Base-by-base conservation (phyloP, 805 yeast species). In the Suhomyces vadensis region DNA sequence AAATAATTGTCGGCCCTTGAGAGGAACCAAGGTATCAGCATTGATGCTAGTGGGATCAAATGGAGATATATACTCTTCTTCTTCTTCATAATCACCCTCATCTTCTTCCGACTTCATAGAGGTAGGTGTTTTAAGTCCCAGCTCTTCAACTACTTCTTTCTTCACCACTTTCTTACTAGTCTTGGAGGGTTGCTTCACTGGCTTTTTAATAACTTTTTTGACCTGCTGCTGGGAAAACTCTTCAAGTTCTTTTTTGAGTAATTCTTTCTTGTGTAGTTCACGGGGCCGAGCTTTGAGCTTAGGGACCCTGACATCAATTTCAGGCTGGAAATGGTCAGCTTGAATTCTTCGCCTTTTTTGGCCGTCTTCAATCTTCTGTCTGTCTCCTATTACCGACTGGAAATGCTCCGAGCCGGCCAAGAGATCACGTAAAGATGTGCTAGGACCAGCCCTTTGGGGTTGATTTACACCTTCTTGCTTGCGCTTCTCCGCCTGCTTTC, bases 381-480 rank as follows among this genome's bases (percentile, higher is more conserved):
- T 60, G 43, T 71, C 64, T 11, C 75, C 76, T 2, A 65, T 60
- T n/a, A 71, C 63, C 20, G 69, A 62, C 49, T 71, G 74, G 41
- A 71, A 71, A 54, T 69, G 67, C 21, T 56, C 58, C 1, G 71
- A 61, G 7, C 63, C 67, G 14, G 58, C 64, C 41, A 48, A 41
- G 26, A 48, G 45, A 29, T 19, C 36, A 3, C 37, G 31, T 21
- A 27, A 11, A 3, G 16, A 10, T 9, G 36, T 13, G 26, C 11
- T 37, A 10, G 27, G 19, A 4, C 23, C 19, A 6, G n/a, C 19
- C 21, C 13, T 38, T 5, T 20, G 10, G 6, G 33, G n/a, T 11
- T 17, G 19, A 17, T 13, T 4, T 5, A n/a, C 5, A 25, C 35
- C 40, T 3, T 38, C 10, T 2, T 3, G 13, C 10, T 8, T 26